These are phyloP conservation scores for Lithocarpus polystachyus DNA, from an alignment of 306 rosid species.

Conservation along the genomic window DNA sequence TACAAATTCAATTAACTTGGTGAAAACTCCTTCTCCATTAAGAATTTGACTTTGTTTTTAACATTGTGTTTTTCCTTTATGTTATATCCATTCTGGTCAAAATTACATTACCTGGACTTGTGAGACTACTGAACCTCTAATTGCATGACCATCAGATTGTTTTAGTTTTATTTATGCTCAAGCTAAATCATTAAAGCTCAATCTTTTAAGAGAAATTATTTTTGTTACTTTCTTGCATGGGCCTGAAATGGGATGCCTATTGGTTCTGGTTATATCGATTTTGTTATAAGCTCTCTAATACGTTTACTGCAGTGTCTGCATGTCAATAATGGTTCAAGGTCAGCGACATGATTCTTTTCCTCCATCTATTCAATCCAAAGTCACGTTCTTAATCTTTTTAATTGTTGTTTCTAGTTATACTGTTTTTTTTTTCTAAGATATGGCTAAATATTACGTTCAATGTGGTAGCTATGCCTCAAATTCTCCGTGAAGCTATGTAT, in stretches of 20 bases:
- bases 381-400: neutral
- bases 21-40: neutral
- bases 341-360: too few relatives aligned
- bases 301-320: conserved; percentile 63
- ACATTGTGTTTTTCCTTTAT: neutral
- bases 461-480: neutral
- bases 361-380: too few relatives aligned
- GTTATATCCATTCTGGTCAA: too few relatives aligned
- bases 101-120: too few relatives aligned
- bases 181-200: neutral
- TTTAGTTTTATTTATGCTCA: neutral
- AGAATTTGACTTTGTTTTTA: neutral
- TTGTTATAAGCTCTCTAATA: conserved; percentile 29
- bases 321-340: conserved; percentile 59
- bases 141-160: neutral
- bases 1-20: conserved; percentile 18
- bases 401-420: neutral
- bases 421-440: neutral
- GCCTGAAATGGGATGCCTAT: conserved; percentile 8
- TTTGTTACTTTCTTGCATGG: neutral
- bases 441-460: neutral
- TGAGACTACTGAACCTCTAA: neutral
- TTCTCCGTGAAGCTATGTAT: neutral
- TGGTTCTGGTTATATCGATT: conserved; percentile 20
- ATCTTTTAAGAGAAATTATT: neutral